Evolutionary conservation across 768 basidiomycete genomes (phyloP).

Genomic region (Boletus sensibilis): DNA sequence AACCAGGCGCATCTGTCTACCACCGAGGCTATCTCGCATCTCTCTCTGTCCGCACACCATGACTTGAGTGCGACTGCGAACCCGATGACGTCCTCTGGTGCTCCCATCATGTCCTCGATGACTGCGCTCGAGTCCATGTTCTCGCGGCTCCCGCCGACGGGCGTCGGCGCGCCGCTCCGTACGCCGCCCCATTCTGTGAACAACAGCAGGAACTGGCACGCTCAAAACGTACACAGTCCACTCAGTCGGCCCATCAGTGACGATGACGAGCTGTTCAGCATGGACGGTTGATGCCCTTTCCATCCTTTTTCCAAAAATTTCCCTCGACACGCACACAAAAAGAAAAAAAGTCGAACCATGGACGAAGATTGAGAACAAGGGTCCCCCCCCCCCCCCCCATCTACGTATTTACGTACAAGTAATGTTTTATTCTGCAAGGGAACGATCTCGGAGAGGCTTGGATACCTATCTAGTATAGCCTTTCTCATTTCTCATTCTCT

Average conservation of each 20-base stretch:
- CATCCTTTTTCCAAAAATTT: neutral
- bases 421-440: constrained; percentile 28
- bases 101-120: constrained; percentile 22
- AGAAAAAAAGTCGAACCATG: constrained; percentile 10
- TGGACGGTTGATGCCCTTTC: constrained; percentile 62
- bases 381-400: neutral
- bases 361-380: constrained; percentile 3
- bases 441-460: constrained; percentile 26
- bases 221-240: constrained; percentile 50
- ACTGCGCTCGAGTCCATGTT: constrained; percentile 51
- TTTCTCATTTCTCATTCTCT: constrained; percentile 3
- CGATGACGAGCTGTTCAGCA: constrained; percentile 69
- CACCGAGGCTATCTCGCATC: constrained; percentile 22
- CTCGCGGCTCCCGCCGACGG: constrained; percentile 40
- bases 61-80: constrained; percentile 7
- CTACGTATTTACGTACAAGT: constrained; percentile 30
- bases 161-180: constrained; percentile 22
- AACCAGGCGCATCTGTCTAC: constrained; percentile 21
- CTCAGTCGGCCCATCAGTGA: constrained; percentile 59
- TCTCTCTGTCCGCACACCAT: constrained; percentile 27
- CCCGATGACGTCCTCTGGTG: neutral
- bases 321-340: too few relatives aligned
- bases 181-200: constrained; percentile 26
- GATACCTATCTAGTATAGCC: constrained; percentile 33
- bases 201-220: constrained; percentile 36